phyloP scores from a whole-genome alignment of 228 moss, liverwort and hornwort species.

The Sphagnum magellanicum region DNA sequence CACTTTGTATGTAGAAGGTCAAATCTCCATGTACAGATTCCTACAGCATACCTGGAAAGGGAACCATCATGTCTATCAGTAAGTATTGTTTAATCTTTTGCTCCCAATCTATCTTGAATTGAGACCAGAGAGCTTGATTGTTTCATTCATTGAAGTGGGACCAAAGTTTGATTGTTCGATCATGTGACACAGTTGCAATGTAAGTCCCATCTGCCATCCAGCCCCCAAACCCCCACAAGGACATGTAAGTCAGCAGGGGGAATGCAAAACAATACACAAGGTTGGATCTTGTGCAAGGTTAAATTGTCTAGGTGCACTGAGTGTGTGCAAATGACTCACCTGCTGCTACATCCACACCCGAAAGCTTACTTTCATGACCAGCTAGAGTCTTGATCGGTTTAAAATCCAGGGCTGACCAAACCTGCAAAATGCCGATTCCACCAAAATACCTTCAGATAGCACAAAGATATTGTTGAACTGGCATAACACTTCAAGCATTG shows the following conservation, averaged over 20 bases:
- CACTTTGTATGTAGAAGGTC: no score
- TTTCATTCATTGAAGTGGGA: slow-evolving; percentile 29
- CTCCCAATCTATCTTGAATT: no score
- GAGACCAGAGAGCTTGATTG: no score
- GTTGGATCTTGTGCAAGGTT: no score
- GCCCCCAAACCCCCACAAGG: neutral
- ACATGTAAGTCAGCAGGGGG: neutral
- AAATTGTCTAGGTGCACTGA: no score
- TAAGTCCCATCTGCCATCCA: slow-evolving; percentile 68
- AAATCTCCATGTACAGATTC: no score
- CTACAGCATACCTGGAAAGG: no score
- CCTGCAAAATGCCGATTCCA: slow-evolving; percentile 28
- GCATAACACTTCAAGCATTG: no score
- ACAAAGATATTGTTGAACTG: no score
- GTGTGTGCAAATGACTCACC: slow-evolving; percentile 23
- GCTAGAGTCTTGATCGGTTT: slow-evolving; percentile 82
- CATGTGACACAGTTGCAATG: slow-evolving; percentile 87
- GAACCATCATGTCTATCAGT: no score
- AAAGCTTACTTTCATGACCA: slow-evolving; percentile 95
- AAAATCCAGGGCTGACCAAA: slow-evolving; percentile 91
- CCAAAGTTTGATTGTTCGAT: slow-evolving; percentile 95
- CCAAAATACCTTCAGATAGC: neutral
- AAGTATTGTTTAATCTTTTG: no score
- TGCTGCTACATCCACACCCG: slow-evolving; percentile 83
- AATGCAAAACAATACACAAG: no score